Base-by-base conservation (phyloP, 192 early-diverging fungal genomes). In the Gonapodya prolifera region DNA sequence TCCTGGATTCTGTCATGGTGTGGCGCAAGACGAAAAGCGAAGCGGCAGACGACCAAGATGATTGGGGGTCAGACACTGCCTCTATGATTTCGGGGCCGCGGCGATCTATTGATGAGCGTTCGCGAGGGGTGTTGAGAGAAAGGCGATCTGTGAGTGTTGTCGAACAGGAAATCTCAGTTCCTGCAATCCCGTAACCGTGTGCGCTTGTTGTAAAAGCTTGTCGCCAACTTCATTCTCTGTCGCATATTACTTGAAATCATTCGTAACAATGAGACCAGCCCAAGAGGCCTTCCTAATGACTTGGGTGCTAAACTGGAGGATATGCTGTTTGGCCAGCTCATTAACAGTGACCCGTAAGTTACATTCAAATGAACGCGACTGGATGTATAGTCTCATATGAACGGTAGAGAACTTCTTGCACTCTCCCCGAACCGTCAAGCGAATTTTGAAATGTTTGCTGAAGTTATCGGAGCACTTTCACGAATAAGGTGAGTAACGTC, bases 391-490 rank as follows among this genome's bases (percentile, higher is more conserved):
- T 0, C 69, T 18, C 69, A 33, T 29, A 31, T 23, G 34, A 33
- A 18, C 35, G n/a, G 1, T 76, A 92, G 91, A 1, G 91, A 91
- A 28, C 84, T 86, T 17, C 84, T 93, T 75, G 83, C 90, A 70
- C 81, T 89, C 30, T 93, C 92, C 13, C 83, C 88, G 13, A 96
- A 94, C 81, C 88, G 93, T 17, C 89, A 90, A 75, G 93, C 95
- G 16, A 97, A 95, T 82, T 90, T 94, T 81, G 92, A 97, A 70
- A 81, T 97, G 18, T 95, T 95, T 82, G 92, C 95, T 1, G 91
- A 94, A 79, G 87, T 99, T n/a, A 93, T 97, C 81, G 98, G 98
- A 1, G 86, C 90, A 29, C 83, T 99, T 29, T 98, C 96, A 0
- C 90, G 89, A 61, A 91, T 96, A 70, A 83, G 94, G 83, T 86